These are phyloP conservation scores for Colletotrichum sp. DNA, from an alignment of 2,329 filamentous ascomycete species.

Conservation along the genomic window DNA sequence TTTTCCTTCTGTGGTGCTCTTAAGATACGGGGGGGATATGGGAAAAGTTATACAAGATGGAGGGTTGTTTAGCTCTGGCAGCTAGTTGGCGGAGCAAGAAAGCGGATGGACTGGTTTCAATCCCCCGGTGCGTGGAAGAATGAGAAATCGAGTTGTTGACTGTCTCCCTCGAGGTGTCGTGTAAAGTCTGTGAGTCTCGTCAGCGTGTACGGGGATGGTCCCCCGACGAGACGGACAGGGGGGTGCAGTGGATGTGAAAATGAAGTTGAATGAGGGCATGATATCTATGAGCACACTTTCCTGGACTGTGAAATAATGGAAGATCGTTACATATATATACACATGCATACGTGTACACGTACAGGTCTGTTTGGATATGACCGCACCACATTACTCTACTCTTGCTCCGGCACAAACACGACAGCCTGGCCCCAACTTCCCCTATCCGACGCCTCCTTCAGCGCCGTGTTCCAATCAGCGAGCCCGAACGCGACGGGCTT, in stretches of 20 bases:
- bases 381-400: not conserved
- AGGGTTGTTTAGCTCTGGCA: constrained; percentile 9
- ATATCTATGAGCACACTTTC: not conserved
- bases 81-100: not conserved
- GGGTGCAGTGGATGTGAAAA: not conserved
- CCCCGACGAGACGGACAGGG: not conserved
- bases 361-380: not conserved
- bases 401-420: not conserved
- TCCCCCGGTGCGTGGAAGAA: not conserved
- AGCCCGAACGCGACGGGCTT: not conserved
- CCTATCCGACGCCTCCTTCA: not conserved
- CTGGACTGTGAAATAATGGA: not conserved
- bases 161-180: not conserved
- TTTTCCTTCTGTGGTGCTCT: not conserved
- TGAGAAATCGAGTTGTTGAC: not conserved
- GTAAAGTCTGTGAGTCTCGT: not conserved
- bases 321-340: not conserved
- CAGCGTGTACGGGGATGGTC: not conserved
- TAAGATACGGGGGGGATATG: not conserved
- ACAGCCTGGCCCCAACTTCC: not conserved
- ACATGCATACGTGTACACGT: not conserved
- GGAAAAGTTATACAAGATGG: not conserved
- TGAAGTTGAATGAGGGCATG: not conserved
- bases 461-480: not conserved
- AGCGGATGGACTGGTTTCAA: not conserved